Evolutionary conservation across 2,329 filamentous ascomycete genomes (phyloP).

Genomic region (Phialophora verrucosa): DNA sequence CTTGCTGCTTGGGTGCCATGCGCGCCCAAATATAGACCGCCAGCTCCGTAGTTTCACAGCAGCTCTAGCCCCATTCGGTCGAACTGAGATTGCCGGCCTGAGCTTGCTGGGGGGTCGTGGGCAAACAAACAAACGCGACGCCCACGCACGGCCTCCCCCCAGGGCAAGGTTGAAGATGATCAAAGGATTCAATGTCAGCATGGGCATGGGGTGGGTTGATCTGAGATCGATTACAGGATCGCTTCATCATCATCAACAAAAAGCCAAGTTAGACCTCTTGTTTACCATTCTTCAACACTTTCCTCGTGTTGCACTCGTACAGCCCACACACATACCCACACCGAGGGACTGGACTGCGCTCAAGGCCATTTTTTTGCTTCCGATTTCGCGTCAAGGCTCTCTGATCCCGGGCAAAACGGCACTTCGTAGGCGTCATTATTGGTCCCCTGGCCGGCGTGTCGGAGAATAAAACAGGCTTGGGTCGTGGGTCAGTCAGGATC

Average conservation of each 20-base stretch:
- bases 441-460: constrained; percentile 7
- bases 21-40: constrained; percentile 8
- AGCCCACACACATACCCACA: too few relatives aligned
- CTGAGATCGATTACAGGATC: constrained; percentile 9
- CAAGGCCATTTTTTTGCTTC: not conserved
- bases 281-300: not conserved
- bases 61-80: constrained; percentile 2
- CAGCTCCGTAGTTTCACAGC: constrained; percentile 4
- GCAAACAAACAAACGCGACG: not conserved
- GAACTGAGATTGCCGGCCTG: constrained; percentile 7
- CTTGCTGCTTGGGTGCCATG: not conserved
- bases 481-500: not conserved
- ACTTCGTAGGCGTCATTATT: constrained; percentile 15
- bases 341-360: not conserved
- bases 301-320: not conserved
- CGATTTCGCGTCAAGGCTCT: not conserved
- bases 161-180: not conserved
- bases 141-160: not conserved
- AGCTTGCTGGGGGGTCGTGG: not conserved
- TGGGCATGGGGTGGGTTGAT: not conserved
- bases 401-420: not conserved
- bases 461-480: constrained; percentile 36
- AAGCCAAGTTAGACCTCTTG: constrained; percentile 20
- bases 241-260: not conserved
- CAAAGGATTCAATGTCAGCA: constrained; percentile 7